phyloP scores from a whole-genome alignment of 352 stramenopile species.

The Globisporangium nagaii region DNA sequence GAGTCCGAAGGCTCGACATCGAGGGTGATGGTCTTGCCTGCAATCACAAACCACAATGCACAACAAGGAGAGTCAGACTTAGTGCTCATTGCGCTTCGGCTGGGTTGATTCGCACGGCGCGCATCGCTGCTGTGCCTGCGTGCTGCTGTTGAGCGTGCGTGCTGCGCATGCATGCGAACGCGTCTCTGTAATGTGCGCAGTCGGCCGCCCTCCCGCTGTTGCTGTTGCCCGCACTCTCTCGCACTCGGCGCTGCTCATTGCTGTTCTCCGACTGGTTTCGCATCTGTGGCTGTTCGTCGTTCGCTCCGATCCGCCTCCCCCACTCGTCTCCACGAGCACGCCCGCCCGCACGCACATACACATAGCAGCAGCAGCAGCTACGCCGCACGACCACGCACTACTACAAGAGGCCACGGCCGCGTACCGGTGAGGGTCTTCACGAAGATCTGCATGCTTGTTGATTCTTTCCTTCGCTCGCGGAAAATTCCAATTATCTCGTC shows the following conservation, averaged over 20 bases:
- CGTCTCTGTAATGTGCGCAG: background rate
- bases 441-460: constrained; percentile 65
- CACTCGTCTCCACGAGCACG: too few relatives aligned
- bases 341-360: background rate
- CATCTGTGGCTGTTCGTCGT: too few relatives aligned
- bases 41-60: constrained; percentile 15
- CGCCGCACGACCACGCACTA: background rate
- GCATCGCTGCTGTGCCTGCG: background rate
- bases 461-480: constrained; percentile 43
- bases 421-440: constrained; percentile 32
- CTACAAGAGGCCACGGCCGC: background rate
- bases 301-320: too few relatives aligned
- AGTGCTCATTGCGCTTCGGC: background rate
- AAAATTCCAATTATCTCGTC: constrained; percentile 50
- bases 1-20: constrained; percentile 90
- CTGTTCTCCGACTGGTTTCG: too few relatives aligned
- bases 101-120: background rate
- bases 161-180: background rate
- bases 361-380: background rate
- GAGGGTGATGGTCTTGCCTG: constrained; percentile 87
- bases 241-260: background rate
- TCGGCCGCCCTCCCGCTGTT: background rate
- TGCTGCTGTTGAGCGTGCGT: background rate
- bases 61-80: background rate
- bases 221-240: background rate